phyloP scores from a whole-genome alignment of 768 basidiomycete species.

The Collybiopsis luxurians region DNA sequence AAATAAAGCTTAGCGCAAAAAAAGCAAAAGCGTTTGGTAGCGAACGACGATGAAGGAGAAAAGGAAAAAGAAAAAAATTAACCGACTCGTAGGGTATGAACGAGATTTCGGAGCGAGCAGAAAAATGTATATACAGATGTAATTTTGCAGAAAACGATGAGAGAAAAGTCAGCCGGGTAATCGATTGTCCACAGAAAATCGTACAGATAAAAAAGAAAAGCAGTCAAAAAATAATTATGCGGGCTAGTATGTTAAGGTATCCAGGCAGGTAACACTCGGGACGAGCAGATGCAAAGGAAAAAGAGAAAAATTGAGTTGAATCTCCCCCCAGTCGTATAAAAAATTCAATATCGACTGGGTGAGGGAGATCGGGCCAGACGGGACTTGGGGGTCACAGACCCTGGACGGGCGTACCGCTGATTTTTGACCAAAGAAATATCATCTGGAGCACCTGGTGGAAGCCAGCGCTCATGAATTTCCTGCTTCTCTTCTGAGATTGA shows the following conservation, averaged over 20 bases:
- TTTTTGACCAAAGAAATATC: constrained; percentile 9
- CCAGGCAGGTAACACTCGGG: constrained; percentile 16
- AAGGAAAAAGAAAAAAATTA: constrained; percentile 14
- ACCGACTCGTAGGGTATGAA: neutral
- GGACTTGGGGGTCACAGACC: constrained; percentile 7
- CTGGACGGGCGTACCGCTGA: neutral
- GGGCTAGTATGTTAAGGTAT: neutral
- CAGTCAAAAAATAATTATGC: neutral
- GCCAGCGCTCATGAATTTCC: constrained; percentile 63
- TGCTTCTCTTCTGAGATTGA: constrained; percentile 68
- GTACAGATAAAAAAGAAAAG: neutral
- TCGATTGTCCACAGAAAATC: constrained; percentile 3
- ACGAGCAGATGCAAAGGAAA: constrained; percentile 22
- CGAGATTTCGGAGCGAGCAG: neutral
- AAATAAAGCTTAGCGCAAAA: constrained; percentile 1
- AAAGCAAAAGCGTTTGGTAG: constrained; percentile 12
- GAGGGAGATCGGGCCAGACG: constrained; percentile 4
- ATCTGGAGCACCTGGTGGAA: constrained; percentile 36
- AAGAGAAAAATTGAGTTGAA: constrained; percentile 7
- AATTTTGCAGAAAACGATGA: constrained; percentile 5
- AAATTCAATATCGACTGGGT: constrained; percentile 6
- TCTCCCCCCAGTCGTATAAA: neutral
- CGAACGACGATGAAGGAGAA: constrained; percentile 12
- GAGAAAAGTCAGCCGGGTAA: neutral
- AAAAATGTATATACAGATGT: constrained; percentile 2